Evolutionary conservation across 2,329 filamentous ascomycete species (phyloP).

Genomic region (Chaetomium strumarium): DNA sequence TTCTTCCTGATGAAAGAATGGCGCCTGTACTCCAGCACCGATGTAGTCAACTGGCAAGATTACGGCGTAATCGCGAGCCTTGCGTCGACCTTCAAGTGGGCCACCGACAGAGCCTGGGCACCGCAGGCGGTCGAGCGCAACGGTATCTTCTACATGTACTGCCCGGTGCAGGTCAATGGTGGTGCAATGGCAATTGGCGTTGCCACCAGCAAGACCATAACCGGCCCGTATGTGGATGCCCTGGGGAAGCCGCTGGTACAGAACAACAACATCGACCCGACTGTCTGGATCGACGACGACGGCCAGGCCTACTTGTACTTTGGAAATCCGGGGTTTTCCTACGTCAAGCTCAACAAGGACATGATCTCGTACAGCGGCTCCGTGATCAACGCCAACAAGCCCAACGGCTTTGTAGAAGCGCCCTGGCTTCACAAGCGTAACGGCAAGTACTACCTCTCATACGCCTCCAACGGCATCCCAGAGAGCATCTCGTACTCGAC

Average conservation of each 20-base stretch:
- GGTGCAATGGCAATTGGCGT: slow-evolving; percentile 31
- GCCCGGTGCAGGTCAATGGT: slow-evolving; percentile 21
- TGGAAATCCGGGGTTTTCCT: slow-evolving; percentile 34
- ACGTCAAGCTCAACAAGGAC: slow-evolving; percentile 36
- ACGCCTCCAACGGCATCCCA: slow-evolving; percentile 28
- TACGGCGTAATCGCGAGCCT: slow-evolving; percentile 26
- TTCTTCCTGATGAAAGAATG: slow-evolving; percentile 30
- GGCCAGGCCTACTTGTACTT: slow-evolving; percentile 40
- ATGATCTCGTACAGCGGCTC: slow-evolving; percentile 33
- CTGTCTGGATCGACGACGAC: slow-evolving; percentile 35
- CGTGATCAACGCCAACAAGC: not conserved
- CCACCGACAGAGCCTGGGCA: slow-evolving; percentile 32
- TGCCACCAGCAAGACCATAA: slow-evolving; percentile 30
- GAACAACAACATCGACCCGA: slow-evolving; percentile 34
- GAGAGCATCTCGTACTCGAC: slow-evolving; percentile 31
- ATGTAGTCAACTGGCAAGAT: slow-evolving; percentile 33
- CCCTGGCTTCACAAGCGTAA: slow-evolving; percentile 31
- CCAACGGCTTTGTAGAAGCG: slow-evolving; percentile 19
- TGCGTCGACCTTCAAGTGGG: slow-evolving; percentile 30
- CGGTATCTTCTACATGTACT: slow-evolving; percentile 32
- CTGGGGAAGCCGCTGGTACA: slow-evolving; percentile 32
- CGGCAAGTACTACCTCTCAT: slow-evolving; percentile 29
- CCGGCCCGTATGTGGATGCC: slow-evolving; percentile 33
- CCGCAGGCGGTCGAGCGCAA: slow-evolving; percentile 30
- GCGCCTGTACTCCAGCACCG: slow-evolving; percentile 30